Conservation (phyloP, 139 green algal species). For the Chlorella sp. region DNA sequence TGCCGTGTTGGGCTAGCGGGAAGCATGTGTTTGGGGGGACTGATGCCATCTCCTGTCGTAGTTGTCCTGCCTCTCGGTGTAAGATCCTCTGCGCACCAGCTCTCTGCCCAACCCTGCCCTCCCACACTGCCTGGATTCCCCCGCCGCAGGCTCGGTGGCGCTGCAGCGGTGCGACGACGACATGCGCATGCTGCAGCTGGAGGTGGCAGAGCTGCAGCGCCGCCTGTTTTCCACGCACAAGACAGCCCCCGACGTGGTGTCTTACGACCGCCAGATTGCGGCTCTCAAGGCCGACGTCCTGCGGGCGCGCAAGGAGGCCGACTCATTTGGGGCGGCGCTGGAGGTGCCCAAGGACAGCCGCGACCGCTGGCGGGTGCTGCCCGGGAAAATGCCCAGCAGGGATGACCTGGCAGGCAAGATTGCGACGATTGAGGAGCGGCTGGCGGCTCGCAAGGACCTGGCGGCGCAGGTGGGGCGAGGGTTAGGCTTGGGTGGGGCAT, state of each 20-base stretch:
- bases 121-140: neutral
- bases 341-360: slow-evolving; percentile 76
- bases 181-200: slow-evolving; percentile 66
- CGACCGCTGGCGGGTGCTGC: slow-evolving; percentile 70
- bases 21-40: too few species aligned
- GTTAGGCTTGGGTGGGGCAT: too few species aligned
- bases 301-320: slow-evolving; percentile 57
- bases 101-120: too few species aligned
- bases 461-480: slow-evolving; percentile 39
- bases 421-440: slow-evolving; percentile 75
- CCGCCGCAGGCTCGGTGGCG: slow-evolving; percentile 56
- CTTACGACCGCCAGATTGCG: slow-evolving; percentile 35
- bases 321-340: slow-evolving; percentile 66
- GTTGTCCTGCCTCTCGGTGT: too few species aligned
- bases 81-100: too few species aligned
- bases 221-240: slow-evolving; percentile 61
- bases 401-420: slow-evolving; percentile 82
- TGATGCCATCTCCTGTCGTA: too few species aligned
- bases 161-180: slow-evolving; percentile 73
- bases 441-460: slow-evolving; percentile 78
- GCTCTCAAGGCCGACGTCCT: slow-evolving; percentile 31
- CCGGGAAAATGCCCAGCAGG: slow-evolving; percentile 77
- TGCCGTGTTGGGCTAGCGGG: neutral
- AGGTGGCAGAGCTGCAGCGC: slow-evolving; percentile 68
- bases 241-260: slow-evolving; percentile 27